Percentiles rank a stretch among this genome's conserved stretches.
Evolutionary conservation across 2,329 filamentous ascomycete genomes (phyloP).

Genomic region (Fusarium continuum): DNA sequence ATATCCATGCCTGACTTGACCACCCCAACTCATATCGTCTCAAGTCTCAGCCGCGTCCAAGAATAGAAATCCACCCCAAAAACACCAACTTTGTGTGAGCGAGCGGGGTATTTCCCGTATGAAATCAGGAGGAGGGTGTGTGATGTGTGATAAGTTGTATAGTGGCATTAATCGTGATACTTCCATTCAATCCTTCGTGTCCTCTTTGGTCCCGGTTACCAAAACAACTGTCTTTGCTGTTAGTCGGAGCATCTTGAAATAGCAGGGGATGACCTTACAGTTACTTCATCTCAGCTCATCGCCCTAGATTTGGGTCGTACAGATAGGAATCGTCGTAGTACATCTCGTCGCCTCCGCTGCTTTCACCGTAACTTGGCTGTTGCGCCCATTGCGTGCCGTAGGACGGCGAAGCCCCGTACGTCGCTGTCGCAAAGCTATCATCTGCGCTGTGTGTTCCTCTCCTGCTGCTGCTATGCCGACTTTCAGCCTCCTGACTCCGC

Average conservation of each 20-base stretch:
- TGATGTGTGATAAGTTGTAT: conserved; percentile 17
- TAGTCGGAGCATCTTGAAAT: not conserved
- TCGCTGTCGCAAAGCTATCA: conserved; percentile 45
- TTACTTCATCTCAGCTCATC: conserved; percentile 15
- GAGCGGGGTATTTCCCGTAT: conserved; percentile 38
- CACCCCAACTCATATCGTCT: conserved; percentile 10
- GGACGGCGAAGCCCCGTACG: conserved; percentile 41
- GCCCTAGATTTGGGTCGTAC: conserved; percentile 39
- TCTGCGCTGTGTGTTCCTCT: conserved; percentile 50
- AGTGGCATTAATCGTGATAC: conserved; percentile 33
- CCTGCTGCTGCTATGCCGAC: conserved; percentile 55
- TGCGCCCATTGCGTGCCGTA: conserved; percentile 43
- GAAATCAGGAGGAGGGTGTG: conserved; percentile 13
- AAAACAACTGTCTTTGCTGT: conserved; percentile 9
- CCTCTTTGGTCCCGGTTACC: not conserved
- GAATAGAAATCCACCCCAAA: conserved; percentile 18
- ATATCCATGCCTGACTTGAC: not conserved
- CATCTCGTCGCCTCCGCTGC: conserved; percentile 47
- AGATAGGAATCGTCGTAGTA: conserved; percentile 47
- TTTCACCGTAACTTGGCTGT: conserved; percentile 46
- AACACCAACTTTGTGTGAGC: conserved; percentile 28
- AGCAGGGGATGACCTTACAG: conserved; percentile 14
- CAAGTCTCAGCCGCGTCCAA: conserved; percentile 23
- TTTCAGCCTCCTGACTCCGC: conserved; percentile 60
- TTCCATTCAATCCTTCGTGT: not conserved